Percentiles rank a stretch among this genome's conserved stretches.
These are phyloP conservation scores for Phytophthora foliorum DNA, from an alignment of 352 stramenopile genomes.

Conservation along the genomic window DNA sequence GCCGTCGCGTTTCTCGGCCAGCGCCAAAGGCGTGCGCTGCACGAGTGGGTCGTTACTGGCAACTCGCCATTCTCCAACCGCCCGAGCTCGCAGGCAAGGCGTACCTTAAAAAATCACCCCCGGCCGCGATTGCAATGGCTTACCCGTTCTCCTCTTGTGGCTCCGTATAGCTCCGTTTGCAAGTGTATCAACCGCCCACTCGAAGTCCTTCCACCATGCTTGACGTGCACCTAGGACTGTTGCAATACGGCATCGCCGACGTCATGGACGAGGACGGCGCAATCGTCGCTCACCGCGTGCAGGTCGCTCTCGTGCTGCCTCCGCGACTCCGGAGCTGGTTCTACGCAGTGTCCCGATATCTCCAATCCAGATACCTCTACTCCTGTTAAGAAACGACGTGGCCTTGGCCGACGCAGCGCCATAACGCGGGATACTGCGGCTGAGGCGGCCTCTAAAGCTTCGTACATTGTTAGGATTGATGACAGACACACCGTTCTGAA, in stretches of 20 bases:
- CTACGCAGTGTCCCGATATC: slow-evolving; percentile 14
- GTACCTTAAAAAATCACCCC: neutral
- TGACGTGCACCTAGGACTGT: slow-evolving; percentile 24
- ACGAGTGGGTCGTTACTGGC: neutral
- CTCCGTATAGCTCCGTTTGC: neutral
- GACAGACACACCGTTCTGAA: neutral
- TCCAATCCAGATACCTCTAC: slow-evolving; percentile 32
- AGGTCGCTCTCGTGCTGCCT: slow-evolving; percentile 29
- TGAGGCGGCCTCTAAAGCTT: too few species aligned
- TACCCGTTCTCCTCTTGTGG: slow-evolving; percentile 6
- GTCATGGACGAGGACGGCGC: slow-evolving; percentile 30
- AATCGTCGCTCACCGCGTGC: slow-evolving; percentile 33
- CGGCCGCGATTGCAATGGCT: neutral
- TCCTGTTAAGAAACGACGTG: slow-evolving; percentile 9
- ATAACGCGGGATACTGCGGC: too few species aligned
- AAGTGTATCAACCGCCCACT: neutral
- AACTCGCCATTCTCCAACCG: slow-evolving; percentile 15
- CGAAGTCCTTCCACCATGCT: slow-evolving; percentile 16
- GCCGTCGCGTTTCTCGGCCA: neutral
- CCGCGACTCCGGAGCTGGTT: slow-evolving; percentile 22
- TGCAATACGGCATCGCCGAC: slow-evolving; percentile 35
- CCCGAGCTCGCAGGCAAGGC: slow-evolving; percentile 12
- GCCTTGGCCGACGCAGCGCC: neutral
- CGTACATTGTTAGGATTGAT: neutral
- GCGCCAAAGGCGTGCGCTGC: neutral